Conservation (phyloP, 805 yeast species). For the Kockiozyma suomiensis region DNA sequence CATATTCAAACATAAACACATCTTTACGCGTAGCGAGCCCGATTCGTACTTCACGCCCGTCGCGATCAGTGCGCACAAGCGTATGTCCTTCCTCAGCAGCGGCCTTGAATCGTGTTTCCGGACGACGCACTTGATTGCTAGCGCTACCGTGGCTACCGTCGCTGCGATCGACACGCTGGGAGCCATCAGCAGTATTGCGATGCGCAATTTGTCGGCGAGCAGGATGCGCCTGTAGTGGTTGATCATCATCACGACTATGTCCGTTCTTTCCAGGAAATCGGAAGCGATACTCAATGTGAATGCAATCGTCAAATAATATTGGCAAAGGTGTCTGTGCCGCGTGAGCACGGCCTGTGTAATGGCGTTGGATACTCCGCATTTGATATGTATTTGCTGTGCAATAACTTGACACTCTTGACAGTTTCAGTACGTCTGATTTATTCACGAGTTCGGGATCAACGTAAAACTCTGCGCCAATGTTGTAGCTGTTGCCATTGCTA, state of each 20-base stretch:
- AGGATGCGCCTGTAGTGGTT: slow-evolving; percentile 6
- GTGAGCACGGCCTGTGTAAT: slow-evolving; percentile 70
- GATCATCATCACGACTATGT: slow-evolving; percentile 1
- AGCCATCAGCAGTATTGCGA: slow-evolving; percentile 1
- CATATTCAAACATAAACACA: slow-evolving; percentile 89
- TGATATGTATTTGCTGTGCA: slow-evolving; percentile 92
- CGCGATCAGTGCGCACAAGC: slow-evolving; percentile 11
- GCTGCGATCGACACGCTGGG: background rate
- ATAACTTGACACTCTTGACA: slow-evolving; percentile 94
- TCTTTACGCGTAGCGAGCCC: slow-evolving; percentile 71
- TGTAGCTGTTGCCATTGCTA: slow-evolving; percentile 1
- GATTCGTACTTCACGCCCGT: slow-evolving; percentile 88
- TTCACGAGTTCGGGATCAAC: slow-evolving; percentile 13
- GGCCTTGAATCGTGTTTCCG: slow-evolving; percentile 4
- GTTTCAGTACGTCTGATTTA: slow-evolving; percentile 74
- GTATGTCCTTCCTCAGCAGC: background rate
- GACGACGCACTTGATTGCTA: background rate
- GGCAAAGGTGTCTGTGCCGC: slow-evolving; percentile 64
- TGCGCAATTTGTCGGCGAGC: background rate
- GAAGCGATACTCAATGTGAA: slow-evolving; percentile 51
- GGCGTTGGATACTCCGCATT: slow-evolving; percentile 82
- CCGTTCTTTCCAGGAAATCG: slow-evolving; percentile 6
- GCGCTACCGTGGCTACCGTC: background rate
- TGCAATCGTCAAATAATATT: slow-evolving; percentile 88
- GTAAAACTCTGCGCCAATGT: slow-evolving; percentile 10